Conservation (phyloP, 2,329 filamentous ascomycete species). For the Fusarium nelsonii region DNA sequence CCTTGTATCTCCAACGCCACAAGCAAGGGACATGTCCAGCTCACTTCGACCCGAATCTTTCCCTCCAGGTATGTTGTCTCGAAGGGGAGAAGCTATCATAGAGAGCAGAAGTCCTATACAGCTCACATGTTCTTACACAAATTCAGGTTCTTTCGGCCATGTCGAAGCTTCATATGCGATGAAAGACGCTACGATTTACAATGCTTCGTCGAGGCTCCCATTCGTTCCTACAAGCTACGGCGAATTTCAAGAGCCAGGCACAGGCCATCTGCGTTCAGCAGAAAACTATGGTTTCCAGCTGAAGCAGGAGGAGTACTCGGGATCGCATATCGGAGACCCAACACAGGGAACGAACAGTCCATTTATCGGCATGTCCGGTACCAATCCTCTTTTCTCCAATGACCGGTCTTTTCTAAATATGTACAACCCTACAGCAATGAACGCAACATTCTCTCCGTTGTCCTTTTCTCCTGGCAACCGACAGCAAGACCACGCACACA, state of each 20-base stretch:
- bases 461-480: constrained; percentile 51
- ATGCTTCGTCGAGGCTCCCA: constrained; percentile 48
- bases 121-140: constrained; percentile 23
- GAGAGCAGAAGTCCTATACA: not conserved
- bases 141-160: constrained; percentile 46
- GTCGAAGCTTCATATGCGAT: constrained; percentile 48
- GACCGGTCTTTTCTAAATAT: constrained; percentile 50
- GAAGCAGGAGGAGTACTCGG: constrained; percentile 49
- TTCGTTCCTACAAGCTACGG: constrained; percentile 40
- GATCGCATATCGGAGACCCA: constrained; percentile 36
- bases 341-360: constrained; percentile 39
- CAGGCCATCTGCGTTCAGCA: constrained; percentile 48
- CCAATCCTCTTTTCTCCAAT: constrained; percentile 52
- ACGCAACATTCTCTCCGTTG: constrained; percentile 44
- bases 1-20: constrained; percentile 53
- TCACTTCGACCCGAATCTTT: constrained; percentile 36
- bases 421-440: constrained; percentile 42
- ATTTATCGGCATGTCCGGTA: constrained; percentile 48
- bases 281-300: constrained; percentile 42
- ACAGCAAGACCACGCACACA: constrained; percentile 35
- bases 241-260: constrained; percentile 43
- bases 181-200: constrained; percentile 51
- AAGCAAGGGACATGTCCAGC: constrained; percentile 44
- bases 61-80: constrained; percentile 26
- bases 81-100: not conserved